Conservation (phyloP, 179 eudicot genomes). For the Amaranthus tricolor region DNA sequence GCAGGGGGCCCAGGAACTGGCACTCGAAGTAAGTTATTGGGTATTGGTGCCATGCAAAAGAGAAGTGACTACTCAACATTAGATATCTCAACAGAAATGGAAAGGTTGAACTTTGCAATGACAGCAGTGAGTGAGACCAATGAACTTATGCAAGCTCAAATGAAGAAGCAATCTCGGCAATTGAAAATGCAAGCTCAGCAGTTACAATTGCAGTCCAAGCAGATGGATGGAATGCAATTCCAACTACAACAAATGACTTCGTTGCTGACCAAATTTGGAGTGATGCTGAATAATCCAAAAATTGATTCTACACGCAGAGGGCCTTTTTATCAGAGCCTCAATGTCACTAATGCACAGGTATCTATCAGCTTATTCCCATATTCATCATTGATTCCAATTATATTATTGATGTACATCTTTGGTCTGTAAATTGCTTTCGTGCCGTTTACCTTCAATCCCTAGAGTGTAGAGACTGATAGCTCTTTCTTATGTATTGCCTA, state of each 20-base stretch:
- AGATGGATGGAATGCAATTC: conserved; percentile 33
- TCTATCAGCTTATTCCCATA: not conserved
- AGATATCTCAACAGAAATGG: conserved; percentile 26
- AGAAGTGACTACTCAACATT: conserved; percentile 17
- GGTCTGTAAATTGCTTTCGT: not conserved
- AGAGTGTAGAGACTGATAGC: not conserved
- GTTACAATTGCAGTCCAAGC: conserved; percentile 38
- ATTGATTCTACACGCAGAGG: conserved; percentile 8
- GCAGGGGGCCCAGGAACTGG: conserved; percentile 1
- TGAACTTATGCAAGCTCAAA: conserved; percentile 38
- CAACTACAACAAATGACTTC: conserved; percentile 39
- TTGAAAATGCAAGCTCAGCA: conserved; percentile 33
- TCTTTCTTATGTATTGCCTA: not conserved
- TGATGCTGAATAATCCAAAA: conserved; percentile 30
- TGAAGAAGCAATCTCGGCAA: conserved; percentile 37
- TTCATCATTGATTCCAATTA: not conserved
- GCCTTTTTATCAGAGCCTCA: conserved; percentile 8
- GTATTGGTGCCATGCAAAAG: conserved; percentile 14
- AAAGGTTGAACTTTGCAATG: conserved; percentile 32
- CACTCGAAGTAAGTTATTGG: conserved; percentile 13
- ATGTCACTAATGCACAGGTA: conserved; percentile 25
- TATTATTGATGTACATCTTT: not conserved
- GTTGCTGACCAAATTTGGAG: conserved; percentile 32
- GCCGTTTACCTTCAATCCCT: not conserved
- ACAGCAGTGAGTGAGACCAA: conserved; percentile 33